Evolutionary conservation across 306 rosid genomes (phyloP), one percentile per base, ranked within the genome.

Genomic region (Begonia loranthoides): DNA sequence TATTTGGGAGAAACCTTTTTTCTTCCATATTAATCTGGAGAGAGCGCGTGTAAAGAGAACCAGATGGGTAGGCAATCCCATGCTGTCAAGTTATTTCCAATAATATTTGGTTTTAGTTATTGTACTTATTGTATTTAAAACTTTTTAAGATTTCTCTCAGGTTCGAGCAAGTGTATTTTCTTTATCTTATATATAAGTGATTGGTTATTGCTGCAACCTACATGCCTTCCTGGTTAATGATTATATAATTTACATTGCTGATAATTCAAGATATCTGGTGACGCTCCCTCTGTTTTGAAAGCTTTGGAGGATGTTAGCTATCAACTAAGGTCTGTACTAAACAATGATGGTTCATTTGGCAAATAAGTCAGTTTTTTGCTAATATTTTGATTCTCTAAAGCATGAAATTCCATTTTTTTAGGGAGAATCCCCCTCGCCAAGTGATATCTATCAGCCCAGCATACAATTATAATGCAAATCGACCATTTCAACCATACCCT

Each of bases 361-460:
- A 17, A 45, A 45, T 33, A 56, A 54, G 58, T 50, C 56, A 57
- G 15, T 34, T 64, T 16, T 50, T 51, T 51, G 38, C 59, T 55
- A 54, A 47, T 55, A 51, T 13, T 59, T 55, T 19, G 51, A 34
- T 51, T 21, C 40, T 41, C 51, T 46, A 24, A 41, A 39, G 57
- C 14, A 52, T 72, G 49, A 41, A 51, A 9, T 4, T 59, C n/a
- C 36, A 36, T 49, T 50, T 17, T 57, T 59, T 50, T 41, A 82
- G 97, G 93, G 93, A 81, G 73, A 89, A 82, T 52, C 95, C 95
- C 10, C 84, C 94, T 10, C 74, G 69, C 67, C 94, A 89, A 78
- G 97, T 84, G 68, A 89, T 89, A 65, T 84, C 87, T 50, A 71
- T 89, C 53, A 89, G 93, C 70, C 97, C 97, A 49, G 74, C 93